Evolutionary conservation across 352 stramenopile species (phyloP), one percentile per base, ranked within the genome.

Genomic region (Globisporangium alternatum): DNA sequence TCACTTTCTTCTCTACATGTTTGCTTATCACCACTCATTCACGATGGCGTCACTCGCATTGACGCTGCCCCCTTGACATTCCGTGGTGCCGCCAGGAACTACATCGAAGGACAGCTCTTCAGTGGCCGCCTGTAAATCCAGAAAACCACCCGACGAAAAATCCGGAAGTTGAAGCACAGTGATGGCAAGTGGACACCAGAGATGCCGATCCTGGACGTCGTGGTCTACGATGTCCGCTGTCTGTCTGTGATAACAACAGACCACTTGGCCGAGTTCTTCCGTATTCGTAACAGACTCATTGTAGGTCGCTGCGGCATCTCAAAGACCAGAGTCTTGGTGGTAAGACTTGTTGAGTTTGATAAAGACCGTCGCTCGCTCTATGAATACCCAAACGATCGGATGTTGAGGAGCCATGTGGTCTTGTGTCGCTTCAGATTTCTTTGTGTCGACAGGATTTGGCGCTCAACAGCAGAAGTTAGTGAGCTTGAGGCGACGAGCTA

Each of bases 31-130:
- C 19, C 45, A 52, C 9, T 21, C n/a, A 52, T n/a, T n/a, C 5
- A 28, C 45, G 51, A 33, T 59, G 53, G 2, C 8, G 51, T 41
- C 17, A 5, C 56, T 81, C 15, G 75, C 9, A 9, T 21, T 48
- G 43, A n/a, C 74, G 31, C 65, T 93, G 37, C 43, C 90, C 30
- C 30, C 5, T 19, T 7, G 28, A 43, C 21, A 10, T 57, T 39
- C 9, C 9, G 3, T 12, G 33, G 5, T 17, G 51, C 5, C 3
- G 30, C 28, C 9, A 30, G 30, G 13, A 30, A 25, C 5, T 44
- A 17, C 12, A 8, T 15, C 0, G 35, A 43, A 13, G 7, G 10
- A 7, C 7, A 4, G 12, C 13, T 21, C 39, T 45, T 45, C 5
- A 6, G 12, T n/a, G 15, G 39, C 19, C 39, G 13, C 15, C 39